Evolutionary conservation across 805 yeast species (phyloP).

Genomic region (Starmerella riodocensis): DNA sequence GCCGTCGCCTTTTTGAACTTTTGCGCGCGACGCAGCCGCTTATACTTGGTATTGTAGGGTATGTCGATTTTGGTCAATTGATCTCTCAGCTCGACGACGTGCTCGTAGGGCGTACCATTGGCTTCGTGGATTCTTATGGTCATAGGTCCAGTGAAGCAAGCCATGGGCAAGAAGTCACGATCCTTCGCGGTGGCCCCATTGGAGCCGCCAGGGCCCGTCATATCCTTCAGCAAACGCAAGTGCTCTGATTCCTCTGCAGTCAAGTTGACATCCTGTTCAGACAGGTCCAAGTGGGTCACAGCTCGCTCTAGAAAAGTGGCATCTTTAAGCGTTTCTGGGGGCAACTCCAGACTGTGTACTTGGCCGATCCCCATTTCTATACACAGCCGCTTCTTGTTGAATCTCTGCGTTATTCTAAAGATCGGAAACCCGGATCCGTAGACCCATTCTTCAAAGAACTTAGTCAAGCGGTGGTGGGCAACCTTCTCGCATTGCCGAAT

Average conservation of each 20-base stretch:
- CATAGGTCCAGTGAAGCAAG: slow-evolving; percentile 64
- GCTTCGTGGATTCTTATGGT: slow-evolving; percentile 95
- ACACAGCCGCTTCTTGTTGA: slow-evolving; percentile 85
- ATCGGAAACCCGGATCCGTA: slow-evolving; percentile 78
- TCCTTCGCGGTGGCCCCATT: neutral
- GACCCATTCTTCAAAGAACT: slow-evolving; percentile 89
- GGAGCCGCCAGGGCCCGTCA: neutral
- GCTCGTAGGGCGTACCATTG: slow-evolving; percentile 97
- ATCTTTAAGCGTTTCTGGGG: slow-evolving; percentile 25
- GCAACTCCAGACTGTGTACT: slow-evolving; percentile 42
- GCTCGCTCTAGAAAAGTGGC: slow-evolving; percentile 33
- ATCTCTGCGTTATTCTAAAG: slow-evolving; percentile 76
- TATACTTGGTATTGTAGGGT: slow-evolving; percentile 87
- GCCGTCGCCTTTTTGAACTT: slow-evolving; percentile 29
- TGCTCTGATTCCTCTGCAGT: neutral
- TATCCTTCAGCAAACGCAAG: slow-evolving; percentile 1
- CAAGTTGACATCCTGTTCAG: slow-evolving; percentile 22
- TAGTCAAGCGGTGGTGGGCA: slow-evolving; percentile 67
- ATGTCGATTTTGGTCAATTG: slow-evolving; percentile 76
- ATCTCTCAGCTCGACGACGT: slow-evolving; percentile 82
- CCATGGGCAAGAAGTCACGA: slow-evolving; percentile 7
- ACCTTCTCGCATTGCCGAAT: slow-evolving; percentile 92
- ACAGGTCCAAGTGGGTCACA: slow-evolving; percentile 18
- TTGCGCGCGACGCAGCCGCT: slow-evolving; percentile 56
- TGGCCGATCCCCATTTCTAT: slow-evolving; percentile 91